Conservation (phyloP, 208 protist genomes). For the Wallacemonas sp. region DNA sequence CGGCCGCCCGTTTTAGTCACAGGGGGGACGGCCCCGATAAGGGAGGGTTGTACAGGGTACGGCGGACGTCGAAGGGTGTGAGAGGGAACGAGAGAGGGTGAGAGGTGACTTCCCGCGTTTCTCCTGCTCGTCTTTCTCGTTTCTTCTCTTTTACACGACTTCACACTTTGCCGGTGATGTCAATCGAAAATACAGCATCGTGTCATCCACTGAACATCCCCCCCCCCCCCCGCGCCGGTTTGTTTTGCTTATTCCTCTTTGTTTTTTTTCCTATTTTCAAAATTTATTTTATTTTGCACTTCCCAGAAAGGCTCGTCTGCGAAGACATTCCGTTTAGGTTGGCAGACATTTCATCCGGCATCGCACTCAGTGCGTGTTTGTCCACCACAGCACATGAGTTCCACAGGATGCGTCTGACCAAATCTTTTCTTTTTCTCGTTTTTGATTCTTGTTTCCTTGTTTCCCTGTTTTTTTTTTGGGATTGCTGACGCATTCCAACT, state of each 20-base stretch:
- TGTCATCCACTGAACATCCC: not conserved
- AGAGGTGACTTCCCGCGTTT: not conserved
- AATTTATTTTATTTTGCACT: not conserved
- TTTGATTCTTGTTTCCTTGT: constrained; percentile 2
- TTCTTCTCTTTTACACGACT: too few relatives aligned
- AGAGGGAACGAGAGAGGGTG: not conserved
- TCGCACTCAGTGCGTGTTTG: not conserved
- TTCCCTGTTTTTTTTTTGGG: not conserved
- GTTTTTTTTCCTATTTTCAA: constrained; percentile 4
- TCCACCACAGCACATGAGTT: constrained; percentile 1
- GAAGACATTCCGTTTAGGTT: not conserved
- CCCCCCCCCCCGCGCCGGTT: not conserved
- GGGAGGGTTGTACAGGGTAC: too few relatives aligned
- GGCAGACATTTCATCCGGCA: not conserved
- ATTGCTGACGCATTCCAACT: not conserved
- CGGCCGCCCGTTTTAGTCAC: constrained; percentile 64
- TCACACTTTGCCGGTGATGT: not conserved
- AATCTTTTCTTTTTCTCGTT: constrained; percentile 8
- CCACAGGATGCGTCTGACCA: not conserved
- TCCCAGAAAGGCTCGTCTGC: not conserved
- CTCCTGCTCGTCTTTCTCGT: not conserved
- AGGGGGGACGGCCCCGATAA: too few relatives aligned
- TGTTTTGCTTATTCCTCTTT: constrained; percentile 15
- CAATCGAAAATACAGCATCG: not conserved
- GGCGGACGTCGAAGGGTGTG: too few relatives aligned